Evolutionary conservation across 352 stramenopile species (phyloP).

Genomic region (Thalassiosira livingstoniorum): DNA sequence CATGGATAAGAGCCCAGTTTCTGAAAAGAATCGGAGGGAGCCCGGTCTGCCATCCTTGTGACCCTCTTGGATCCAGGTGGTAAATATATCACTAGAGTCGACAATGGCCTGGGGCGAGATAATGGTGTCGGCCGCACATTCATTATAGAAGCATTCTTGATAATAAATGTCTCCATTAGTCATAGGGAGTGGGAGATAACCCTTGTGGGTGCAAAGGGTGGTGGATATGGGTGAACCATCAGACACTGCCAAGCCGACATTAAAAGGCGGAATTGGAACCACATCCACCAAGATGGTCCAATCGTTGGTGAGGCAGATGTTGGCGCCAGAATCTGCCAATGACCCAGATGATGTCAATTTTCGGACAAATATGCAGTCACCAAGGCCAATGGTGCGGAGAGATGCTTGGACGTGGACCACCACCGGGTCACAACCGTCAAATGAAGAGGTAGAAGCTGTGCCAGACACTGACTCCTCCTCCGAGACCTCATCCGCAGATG

Average conservation of each 20-base stretch:
- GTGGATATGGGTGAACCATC: background rate
- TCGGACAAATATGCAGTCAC: background rate
- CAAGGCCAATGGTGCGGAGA: too few relatives aligned
- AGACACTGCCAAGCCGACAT: slow-evolving; percentile 2
- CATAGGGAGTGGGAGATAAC: slow-evolving; percentile 5
- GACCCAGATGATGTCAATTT: background rate
- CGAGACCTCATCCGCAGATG: too few relatives aligned
- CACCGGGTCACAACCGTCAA: background rate
- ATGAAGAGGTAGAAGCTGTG: background rate
- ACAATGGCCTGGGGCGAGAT: slow-evolving; percentile 1
- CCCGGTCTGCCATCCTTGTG: background rate
- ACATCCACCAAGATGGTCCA: background rate
- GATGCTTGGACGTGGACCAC: background rate
- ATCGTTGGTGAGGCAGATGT: background rate
- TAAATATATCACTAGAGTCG: background rate
- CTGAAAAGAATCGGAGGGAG: too few relatives aligned
- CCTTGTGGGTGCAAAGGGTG: slow-evolving; percentile 18
- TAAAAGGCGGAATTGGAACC: slow-evolving; percentile 1
- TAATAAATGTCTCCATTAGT: slow-evolving; percentile 9
- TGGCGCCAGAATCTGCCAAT: slow-evolving; percentile 8
- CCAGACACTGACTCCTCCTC: background rate
- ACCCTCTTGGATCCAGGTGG: slow-evolving; percentile 3
- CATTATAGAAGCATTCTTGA: slow-evolving; percentile 5
- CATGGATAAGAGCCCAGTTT: background rate
- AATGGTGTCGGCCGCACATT: background rate